A percentile compares a stretch with the other conserved stretches of the same genome.
phyloP scores from a whole-genome alignment of 1,139 yeast genomes.

The Trichomonascaceae sp. region DNA sequence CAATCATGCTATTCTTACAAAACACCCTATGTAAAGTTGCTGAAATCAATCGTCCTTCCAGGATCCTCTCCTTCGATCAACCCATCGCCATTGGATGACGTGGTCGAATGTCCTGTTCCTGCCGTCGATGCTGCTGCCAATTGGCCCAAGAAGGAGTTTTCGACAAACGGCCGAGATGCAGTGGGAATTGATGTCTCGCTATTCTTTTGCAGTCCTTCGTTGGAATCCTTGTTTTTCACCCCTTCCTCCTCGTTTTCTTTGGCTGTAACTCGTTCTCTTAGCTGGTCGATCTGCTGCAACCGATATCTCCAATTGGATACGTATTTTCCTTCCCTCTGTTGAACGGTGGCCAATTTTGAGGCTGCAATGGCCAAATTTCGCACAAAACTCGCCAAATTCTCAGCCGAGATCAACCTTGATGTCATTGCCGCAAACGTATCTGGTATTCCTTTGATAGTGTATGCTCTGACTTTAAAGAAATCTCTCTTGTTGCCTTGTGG shows the following conservation, averaged over 20 bases:
- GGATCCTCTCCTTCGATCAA: neutral
- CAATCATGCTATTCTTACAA: neutral
- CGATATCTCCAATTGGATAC: conserved; percentile 64
- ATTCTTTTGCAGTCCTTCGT: conserved; percentile 22
- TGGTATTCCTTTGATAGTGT: conserved; percentile 64
- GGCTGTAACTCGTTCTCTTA: conserved; percentile 41
- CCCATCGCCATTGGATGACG: conserved; percentile 11
- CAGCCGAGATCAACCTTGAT: conserved; percentile 59
- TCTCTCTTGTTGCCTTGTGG: conserved; percentile 13
- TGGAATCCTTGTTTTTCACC: conserved; percentile 10
- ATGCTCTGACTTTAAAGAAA: conserved; percentile 56
- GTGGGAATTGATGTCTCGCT: too few relatives aligned
- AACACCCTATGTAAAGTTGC: conserved; percentile 3
- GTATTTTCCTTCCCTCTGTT: conserved; percentile 56
- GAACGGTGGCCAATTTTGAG: conserved; percentile 65
- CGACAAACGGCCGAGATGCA: conserved; percentile 15
- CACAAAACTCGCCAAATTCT: conserved; percentile 55
- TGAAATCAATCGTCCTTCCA: conserved; percentile 13
- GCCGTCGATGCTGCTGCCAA: conserved; percentile 15
- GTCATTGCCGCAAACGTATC: conserved; percentile 73
- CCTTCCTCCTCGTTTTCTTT: conserved; percentile 15
- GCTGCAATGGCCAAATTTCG: conserved; percentile 64
- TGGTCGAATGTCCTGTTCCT: conserved; percentile 8
- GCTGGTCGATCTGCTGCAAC: conserved; percentile 48
- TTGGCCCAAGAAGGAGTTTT: conserved; percentile 24